Conservation (phyloP, 2,329 filamentous ascomycete species). For the Byssochlamys sp. region DNA sequence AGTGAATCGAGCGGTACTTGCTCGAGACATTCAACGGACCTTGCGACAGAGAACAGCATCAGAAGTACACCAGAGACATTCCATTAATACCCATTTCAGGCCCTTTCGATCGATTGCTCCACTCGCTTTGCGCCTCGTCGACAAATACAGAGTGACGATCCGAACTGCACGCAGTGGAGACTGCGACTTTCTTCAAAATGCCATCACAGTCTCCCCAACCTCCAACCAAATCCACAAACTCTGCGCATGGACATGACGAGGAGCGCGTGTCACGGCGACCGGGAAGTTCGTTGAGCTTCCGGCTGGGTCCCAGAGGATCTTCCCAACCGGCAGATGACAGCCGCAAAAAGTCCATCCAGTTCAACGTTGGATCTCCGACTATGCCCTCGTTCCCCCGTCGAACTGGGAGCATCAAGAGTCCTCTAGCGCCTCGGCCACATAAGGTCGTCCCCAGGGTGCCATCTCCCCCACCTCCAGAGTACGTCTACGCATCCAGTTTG, state of each 20-base stretch:
- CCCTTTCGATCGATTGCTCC: too few relatives aligned
- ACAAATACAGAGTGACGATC: too few relatives aligned
- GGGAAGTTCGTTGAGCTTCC: background rate
- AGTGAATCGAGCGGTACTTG: background rate
- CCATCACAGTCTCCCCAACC: slow-evolving; percentile 5
- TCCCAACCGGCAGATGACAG: slow-evolving; percentile 16
- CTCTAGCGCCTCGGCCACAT: slow-evolving; percentile 7
- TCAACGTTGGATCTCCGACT: slow-evolving; percentile 22
- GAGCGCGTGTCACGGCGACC: background rate
- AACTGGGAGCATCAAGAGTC: slow-evolving; percentile 16
- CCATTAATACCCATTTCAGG: too few relatives aligned
- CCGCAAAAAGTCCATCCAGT: slow-evolving; percentile 31
- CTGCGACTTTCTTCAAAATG: background rate
- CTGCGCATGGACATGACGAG: background rate
- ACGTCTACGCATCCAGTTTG: slow-evolving; percentile 6
- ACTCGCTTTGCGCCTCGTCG: too few relatives aligned
- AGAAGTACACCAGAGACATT: too few relatives aligned
- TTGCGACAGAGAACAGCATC: background rate
- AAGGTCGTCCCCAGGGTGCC: slow-evolving; percentile 17
- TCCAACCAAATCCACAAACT: slow-evolving; percentile 4
- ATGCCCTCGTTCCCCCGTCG: slow-evolving; percentile 17
- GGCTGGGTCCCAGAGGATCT: slow-evolving; percentile 6
- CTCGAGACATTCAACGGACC: background rate
- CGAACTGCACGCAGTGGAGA: background rate
- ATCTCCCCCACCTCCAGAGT: slow-evolving; percentile 36